A percentile compares a stretch with the other conserved stretches of the same genome.
Conservation (phyloP, 148 eudicot genomes). For the Nyssa sinensis region DNA sequence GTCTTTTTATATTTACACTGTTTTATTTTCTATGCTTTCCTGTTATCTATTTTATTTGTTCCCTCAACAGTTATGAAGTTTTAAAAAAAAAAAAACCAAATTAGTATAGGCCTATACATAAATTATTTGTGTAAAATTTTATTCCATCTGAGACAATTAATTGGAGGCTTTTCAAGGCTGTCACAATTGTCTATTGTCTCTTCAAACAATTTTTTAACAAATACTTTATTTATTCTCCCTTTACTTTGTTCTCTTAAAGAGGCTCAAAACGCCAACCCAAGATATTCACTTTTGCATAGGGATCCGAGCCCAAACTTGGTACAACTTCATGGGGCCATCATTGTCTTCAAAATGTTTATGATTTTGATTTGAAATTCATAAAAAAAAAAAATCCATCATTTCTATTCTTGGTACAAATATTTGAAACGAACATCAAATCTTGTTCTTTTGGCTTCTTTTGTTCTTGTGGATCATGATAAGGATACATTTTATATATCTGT, state of each 20-base stretch:
- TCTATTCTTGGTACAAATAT: not conserved
- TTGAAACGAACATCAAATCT: not conserved
- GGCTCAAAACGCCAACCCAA: not conserved
- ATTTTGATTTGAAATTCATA: constrained; percentile 4
- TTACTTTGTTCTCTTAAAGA: not conserved
- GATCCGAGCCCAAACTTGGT: not conserved
- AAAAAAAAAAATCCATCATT: not conserved
- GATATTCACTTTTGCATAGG: not conserved
- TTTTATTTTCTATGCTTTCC: too few relatives aligned
- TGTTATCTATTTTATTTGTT: too few relatives aligned
- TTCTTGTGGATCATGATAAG: not conserved
- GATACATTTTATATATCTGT: too few relatives aligned
- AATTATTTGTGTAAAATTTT: too few relatives aligned
- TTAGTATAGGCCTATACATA: too few relatives aligned
- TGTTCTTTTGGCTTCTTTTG: too few relatives aligned
- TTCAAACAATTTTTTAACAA: not conserved
- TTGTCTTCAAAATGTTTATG: not conserved
- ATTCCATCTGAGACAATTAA: too few relatives aligned
- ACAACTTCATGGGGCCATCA: constrained; percentile 8
- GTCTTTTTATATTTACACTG: too few relatives aligned
- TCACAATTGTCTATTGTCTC: not conserved
- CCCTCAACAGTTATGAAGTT: too few relatives aligned
- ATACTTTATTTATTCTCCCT: not conserved
- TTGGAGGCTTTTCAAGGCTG: not conserved
- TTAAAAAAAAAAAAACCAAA: too few relatives aligned